Evolutionary conservation across 768 basidiomycete species (phyloP), one percentile per base, ranked within the genome.

Genomic region (Artomyces pyxidatus): DNA sequence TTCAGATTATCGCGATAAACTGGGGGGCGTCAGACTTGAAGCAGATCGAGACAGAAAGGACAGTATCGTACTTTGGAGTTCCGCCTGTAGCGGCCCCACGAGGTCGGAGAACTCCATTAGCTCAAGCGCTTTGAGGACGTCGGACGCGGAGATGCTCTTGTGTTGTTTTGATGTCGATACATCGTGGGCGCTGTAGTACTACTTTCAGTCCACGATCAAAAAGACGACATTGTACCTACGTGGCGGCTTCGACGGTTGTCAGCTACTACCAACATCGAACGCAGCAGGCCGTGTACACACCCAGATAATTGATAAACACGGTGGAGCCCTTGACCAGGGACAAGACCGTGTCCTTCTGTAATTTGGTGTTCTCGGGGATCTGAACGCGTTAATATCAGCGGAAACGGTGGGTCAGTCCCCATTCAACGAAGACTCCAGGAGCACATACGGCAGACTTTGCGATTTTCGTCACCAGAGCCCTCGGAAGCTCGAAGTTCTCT

Each of bases 251-350:
- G n/a, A n/a, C n/a, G n/a, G n/a, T n/a, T n/a, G n/a, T n/a, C n/a
- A n/a, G n/a, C n/a, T n/a, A n/a, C n/a, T 2, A 19, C 12, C 17
- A 41, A 3, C 9, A 7, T 8, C 42, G 1, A 38, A 23, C 35
- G 16, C 42, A 53, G n/a, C 7, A 53, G n/a, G n/a, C n/a, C n/a
- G n/a, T n/a, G 21, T 45, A 69, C 83, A 57, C 63, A 86, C 94
- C 85, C 7, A 98, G 71, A 58, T 93, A 95, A 64, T 88, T 94
- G 57, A 99, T 93, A 64, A 97, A 98, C 45, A 97, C 86, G 0
- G 94, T 94, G 3, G 93, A 90, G 26, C 85, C 85, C 62, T 93
- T 93, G 12, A 87, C 74, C 9, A 96, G 72, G 11, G 91, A 88
- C 1, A 87, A 63, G 0, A 93, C 81, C 0, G 88, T 87, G 50